Base-by-base conservation (phyloP, 2,329 filamentous ascomycete genomes). In the Sporothrix sp. region DNA sequence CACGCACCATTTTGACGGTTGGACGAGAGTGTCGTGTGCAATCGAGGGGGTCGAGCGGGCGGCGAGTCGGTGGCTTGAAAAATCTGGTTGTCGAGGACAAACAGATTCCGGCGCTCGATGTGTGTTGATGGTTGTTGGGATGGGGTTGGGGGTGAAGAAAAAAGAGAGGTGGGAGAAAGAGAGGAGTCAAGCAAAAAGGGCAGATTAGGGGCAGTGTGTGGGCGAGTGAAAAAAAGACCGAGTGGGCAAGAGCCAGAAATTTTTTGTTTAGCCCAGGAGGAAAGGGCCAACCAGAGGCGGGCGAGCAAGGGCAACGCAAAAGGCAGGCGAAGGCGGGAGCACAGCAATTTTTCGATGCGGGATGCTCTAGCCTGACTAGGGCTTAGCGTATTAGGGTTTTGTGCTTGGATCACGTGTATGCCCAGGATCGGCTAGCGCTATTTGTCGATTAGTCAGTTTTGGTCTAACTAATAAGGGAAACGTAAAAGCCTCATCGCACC, bases 1-100 rank as follows among this genome's bases (percentile, higher is more conserved):
- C 47, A 54, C 56, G 56, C 78, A 84, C 81, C 81, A 84, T 84
- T 69, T 82, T 84, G 79, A 74, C 73, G 76, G 70, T 75, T 74
- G 73, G 65, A 65, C 58, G 54, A 59, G 59, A 48, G 57, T 54
- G 68, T 63, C 66, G 58, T 62, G 59, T 37, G 55, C 64, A 68
- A 61, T 72, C 71, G 73, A 75, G 70, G 65, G 61, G 64, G 38
- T 38, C 37, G 30, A 37, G 25, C 25, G 25, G 25, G 25, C 25
- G 10, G 25, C 25, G 27, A 35, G 44, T 40, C 27, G 65, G 62
- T 63, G 69, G 65, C 62, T 69, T 69, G 48, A 73, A 75, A 75
- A 53, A 51, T 75, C 72, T 74, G 71, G 38, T 48, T 51, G 50
- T 51, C 33, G 13, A 7, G 18, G 30, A 50, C 61, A 63, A 62